Conservation (phyloP, 2,329 filamentous ascomycete species). For the Talaromyces sp. region DNA sequence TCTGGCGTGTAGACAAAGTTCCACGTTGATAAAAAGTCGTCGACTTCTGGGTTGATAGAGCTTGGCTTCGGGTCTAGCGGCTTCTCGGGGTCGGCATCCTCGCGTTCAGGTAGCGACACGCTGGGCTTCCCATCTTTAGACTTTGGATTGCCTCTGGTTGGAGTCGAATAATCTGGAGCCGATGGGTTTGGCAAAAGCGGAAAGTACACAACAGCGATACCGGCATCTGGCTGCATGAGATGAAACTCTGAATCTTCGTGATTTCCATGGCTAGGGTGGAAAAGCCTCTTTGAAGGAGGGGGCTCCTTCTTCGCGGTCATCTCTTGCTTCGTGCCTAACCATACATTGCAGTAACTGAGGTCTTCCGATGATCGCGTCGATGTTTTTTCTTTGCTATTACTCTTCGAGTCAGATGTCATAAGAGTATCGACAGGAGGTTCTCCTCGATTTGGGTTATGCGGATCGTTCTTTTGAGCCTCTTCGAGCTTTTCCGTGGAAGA, state of each 20-base stretch:
- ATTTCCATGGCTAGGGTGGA: conserved; percentile 45
- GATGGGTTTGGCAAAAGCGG: conserved; percentile 75
- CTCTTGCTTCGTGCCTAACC: conserved; percentile 82
- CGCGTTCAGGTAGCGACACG: conserved; percentile 3
- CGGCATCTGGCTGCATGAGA: conserved; percentile 70
- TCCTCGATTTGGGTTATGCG: neutral
- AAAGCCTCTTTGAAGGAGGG: conserved; percentile 47
- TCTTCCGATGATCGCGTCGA: conserved; percentile 37
- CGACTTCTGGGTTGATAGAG: conserved; percentile 70
- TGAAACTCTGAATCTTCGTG: conserved; percentile 60
- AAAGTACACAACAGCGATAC: conserved; percentile 84
- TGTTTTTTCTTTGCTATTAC: neutral
- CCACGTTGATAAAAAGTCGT: conserved; percentile 91
- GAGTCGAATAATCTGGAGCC: conserved; percentile 24
- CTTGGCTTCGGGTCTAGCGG: conserved; percentile 50
- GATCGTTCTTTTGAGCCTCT: conserved; percentile 43
- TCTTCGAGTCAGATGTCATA: conserved; percentile 26
- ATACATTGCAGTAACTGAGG: conserved; percentile 87
- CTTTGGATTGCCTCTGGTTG: conserved; percentile 13
- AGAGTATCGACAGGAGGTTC: conserved; percentile 6
- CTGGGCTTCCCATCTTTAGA: conserved; percentile 20
- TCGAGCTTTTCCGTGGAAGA: conserved; percentile 61
- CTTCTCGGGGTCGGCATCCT: conserved; percentile 5
- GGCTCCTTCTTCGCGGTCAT: conserved; percentile 52
- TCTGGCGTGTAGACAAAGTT: conserved; percentile 94